These are phyloP conservation scores for Cystoisospora suis DNA, from an alignment of 169 alveolate genomes.

Conservation along the genomic window DNA sequence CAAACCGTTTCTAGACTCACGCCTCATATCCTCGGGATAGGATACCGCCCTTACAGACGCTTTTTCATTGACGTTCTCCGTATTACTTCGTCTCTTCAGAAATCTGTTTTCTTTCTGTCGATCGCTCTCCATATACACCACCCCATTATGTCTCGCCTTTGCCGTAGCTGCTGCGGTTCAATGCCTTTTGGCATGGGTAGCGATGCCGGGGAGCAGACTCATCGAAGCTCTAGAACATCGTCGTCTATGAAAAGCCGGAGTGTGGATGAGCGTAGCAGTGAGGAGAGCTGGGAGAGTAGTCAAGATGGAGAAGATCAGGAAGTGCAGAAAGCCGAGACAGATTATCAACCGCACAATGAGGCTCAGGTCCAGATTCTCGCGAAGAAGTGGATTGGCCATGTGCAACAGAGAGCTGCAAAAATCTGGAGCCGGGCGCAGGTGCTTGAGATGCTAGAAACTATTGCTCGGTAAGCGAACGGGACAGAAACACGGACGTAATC, in stretches of 20 bases:
- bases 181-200: slow-evolving; percentile 38
- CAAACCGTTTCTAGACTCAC: too few species aligned
- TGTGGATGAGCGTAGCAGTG: not conserved
- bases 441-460: slow-evolving; percentile 27
- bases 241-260: not conserved
- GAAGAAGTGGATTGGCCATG: slow-evolving; percentile 60
- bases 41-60: not conserved
- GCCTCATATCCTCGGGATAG: too few species aligned
- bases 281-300: slow-evolving; percentile 38
- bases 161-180: slow-evolving; percentile 29
- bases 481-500: not conserved
- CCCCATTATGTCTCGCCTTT: not conserved
- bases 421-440: slow-evolving; percentile 63
- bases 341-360: slow-evolving; percentile 49
- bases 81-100: not conserved
- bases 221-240: not conserved
- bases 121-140: not conserved
- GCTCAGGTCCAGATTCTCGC: slow-evolving; percentile 44
- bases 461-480: slow-evolving; percentile 41
- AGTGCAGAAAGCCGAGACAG: not conserved
- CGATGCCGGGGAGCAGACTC: not conserved
- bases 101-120: not conserved
- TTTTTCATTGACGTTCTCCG: not conserved
- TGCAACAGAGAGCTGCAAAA: slow-evolving; percentile 54
- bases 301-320: slow-evolving; percentile 36